These are phyloP conservation scores for Talaromyces pinophilus DNA, from an alignment of 2,329 filamentous ascomycete genomes.

Conservation along the genomic window DNA sequence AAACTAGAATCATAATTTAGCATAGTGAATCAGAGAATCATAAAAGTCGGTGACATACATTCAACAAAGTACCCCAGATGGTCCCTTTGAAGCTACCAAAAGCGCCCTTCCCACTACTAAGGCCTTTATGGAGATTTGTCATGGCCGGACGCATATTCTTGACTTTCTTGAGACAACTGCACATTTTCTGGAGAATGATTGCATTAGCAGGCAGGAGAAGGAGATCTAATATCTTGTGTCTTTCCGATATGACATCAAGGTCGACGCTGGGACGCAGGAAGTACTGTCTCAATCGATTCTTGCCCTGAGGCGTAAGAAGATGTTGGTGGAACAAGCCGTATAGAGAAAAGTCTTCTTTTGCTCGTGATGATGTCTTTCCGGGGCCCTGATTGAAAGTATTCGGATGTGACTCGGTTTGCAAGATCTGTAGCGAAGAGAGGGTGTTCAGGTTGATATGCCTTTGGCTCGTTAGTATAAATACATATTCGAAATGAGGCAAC, in stretches of 20 bases:
- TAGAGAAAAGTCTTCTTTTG: conserved; percentile 79
- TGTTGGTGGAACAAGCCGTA: conserved; percentile 79
- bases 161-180: conserved; percentile 66
- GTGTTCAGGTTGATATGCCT: conserved; percentile 85
- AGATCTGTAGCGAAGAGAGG: conserved; percentile 77
- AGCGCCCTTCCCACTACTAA: conserved; percentile 57
- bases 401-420: conserved; percentile 79
- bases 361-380: conserved; percentile 59
- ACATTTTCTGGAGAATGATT: conserved; percentile 56
- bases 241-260: conserved; percentile 65
- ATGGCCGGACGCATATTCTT: conserved; percentile 73
- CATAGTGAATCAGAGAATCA: background rate
- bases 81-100: conserved; percentile 62
- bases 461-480: conserved; percentile 28
- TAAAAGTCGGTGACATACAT: conserved; percentile 37
- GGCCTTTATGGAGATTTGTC: conserved; percentile 73
- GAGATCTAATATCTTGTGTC: conserved; percentile 68
- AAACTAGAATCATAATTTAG: conserved; percentile 55
- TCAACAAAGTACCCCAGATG: conserved; percentile 71
- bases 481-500: conserved; percentile 24
- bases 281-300: conserved; percentile 68
- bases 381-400: conserved; percentile 76
- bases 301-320: conserved; percentile 77
- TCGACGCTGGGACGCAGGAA: conserved; percentile 79
- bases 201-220: conserved; percentile 70